phyloP scores from a whole-genome alignment of 2,329 filamentous ascomycete genomes.

The Sphaerulina musiva region DNA sequence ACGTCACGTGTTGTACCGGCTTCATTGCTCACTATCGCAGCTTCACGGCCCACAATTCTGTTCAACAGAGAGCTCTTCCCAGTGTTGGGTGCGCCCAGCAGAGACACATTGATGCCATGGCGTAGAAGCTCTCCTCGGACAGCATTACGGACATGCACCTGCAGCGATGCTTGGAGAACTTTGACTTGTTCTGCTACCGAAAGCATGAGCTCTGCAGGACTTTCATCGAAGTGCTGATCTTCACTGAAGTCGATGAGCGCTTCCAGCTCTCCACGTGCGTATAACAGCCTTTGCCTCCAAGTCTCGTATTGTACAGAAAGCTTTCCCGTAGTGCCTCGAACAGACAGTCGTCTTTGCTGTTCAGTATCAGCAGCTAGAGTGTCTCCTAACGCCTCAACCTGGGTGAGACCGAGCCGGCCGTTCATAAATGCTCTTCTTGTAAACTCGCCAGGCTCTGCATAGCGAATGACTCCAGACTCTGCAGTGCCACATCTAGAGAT shows the following conservation, averaged over 20 bases:
- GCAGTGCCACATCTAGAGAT: constrained; percentile 42
- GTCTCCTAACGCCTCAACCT: constrained; percentile 63
- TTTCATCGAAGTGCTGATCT: constrained; percentile 94
- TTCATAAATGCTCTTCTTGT: constrained; percentile 88
- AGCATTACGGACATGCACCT: constrained; percentile 66
- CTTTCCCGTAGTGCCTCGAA: constrained; percentile 61
- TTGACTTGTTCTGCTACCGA: constrained; percentile 63
- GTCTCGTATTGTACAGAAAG: constrained; percentile 70
- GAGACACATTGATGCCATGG: constrained; percentile 75
- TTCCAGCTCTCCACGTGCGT: constrained; percentile 84
- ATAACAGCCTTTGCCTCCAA: constrained; percentile 71
- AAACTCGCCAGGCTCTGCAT: constrained; percentile 93
- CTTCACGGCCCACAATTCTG: constrained; percentile 79
- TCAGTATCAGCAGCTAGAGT: constrained; percentile 67
- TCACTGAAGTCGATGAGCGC: constrained; percentile 96
- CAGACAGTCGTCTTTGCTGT: constrained; percentile 80
- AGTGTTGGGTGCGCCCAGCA: constrained; percentile 86
- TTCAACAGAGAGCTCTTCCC: constrained; percentile 96
- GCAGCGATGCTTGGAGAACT: constrained; percentile 56
- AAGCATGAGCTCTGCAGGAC: constrained; percentile 61
- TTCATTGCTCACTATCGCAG: constrained; percentile 88
- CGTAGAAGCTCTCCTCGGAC: constrained; percentile 76
- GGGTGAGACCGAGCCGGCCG: constrained; percentile 73
- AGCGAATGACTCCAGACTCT: constrained; percentile 53
- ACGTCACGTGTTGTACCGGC: constrained; percentile 92